phyloP scores from a whole-genome alignment of 345 rosid genomes.

The Theobroma cacao region DNA sequence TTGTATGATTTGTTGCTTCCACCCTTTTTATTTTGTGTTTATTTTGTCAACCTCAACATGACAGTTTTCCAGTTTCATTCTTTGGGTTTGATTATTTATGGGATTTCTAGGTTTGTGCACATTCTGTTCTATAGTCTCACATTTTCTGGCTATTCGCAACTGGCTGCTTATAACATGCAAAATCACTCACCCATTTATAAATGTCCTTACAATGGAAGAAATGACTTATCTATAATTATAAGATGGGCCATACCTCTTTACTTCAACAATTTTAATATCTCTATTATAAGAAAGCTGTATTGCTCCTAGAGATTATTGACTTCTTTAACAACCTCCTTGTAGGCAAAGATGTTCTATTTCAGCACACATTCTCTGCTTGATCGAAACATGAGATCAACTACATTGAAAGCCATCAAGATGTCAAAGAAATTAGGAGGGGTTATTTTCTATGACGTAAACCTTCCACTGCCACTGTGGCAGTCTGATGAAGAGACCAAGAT shows the following conservation, averaged over 20 bases:
- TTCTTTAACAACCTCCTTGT: slow-evolving; percentile 27
- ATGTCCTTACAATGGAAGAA: neutral
- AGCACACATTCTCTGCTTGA: slow-evolving; percentile 81
- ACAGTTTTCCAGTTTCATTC: neutral
- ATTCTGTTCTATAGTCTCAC: neutral
- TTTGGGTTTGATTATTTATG: neutral
- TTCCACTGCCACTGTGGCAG: slow-evolving; percentile 82
- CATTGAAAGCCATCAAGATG: slow-evolving; percentile 67
- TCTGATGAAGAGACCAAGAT: slow-evolving; percentile 69
- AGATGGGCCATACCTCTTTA: neutral
- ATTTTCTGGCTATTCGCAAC: neutral
- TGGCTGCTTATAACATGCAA: neutral
- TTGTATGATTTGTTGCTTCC: neutral
- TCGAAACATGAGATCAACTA: slow-evolving; percentile 62
- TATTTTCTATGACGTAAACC: slow-evolving; percentile 79
- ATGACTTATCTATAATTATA: neutral
- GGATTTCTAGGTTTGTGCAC: neutral
- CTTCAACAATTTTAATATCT: neutral
- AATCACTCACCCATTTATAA: neutral
- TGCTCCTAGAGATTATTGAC: slow-evolving; percentile 13
- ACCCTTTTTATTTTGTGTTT: neutral
- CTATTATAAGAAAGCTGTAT: neutral
- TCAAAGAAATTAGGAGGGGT: slow-evolving; percentile 67
- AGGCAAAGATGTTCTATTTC: slow-evolving; percentile 92
- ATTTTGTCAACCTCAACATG: neutral